Evolutionary conservation across 225 moss, liverwort and hornwort species (phyloP), one percentile per base, ranked within the genome.

Genomic region (Sphagnum tenellum): DNA sequence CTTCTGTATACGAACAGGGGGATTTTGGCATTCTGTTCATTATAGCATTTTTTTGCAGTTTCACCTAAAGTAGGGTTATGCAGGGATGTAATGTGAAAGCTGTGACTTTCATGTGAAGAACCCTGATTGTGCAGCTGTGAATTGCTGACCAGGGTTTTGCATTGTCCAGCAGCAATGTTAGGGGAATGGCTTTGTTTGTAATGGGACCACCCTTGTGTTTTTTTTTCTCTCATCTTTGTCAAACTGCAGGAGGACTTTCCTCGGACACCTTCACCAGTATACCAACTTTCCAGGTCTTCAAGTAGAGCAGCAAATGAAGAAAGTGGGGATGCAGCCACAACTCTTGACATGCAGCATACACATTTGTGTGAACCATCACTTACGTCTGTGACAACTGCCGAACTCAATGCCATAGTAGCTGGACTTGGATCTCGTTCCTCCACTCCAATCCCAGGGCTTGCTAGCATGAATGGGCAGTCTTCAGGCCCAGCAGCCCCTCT

Each of bases 251-350:
- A 67, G 48, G 67, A 67, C 58, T 67, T 67, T 48, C 57, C 57
- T 47, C 56, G 56, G n/a, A 67, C 67, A 56, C 67, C 67, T 13
- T 67, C 67, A 46, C 57, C 56, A 50, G 67, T 67, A 4, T 67
- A 67, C 46, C 44, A 57, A 9, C 67, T 78, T 71, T 85, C 85
- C 8, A 78, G 85, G 5, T 81, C 85, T 45, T 85, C 85, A 56
- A 85, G 85, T 66, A 69, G 84, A 51, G 78, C 81, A 59, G 81
- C 75, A 10, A 84, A 85, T 47, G 85, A 85, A 11, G 85, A 78
- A 29, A 72, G 62, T n/a, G 85, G 56, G 12, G 85, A 78, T 50
- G 76, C 66, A 51, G 55, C 45, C 29, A 57, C 8, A 45, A 46
- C 73, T 3, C 55, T 74, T 64, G 85, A 85, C 48, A 61, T 78